phyloP scores from a whole-genome alignment of 495 filamentous ascomycete genomes.

The Delitschia confertaspora region DNA sequence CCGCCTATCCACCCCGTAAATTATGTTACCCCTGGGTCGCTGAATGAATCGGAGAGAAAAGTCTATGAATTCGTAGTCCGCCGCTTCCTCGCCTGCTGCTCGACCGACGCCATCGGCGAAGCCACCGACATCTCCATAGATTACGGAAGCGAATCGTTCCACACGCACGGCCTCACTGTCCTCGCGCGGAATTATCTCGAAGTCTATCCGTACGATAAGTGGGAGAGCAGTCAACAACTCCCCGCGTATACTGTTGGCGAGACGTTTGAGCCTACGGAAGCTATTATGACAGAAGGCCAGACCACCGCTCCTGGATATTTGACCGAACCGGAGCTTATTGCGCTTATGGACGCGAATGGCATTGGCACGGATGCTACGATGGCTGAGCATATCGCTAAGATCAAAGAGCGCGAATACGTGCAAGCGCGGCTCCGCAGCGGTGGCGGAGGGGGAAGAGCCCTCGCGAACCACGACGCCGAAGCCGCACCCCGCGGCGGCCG shows the following conservation, averaged over 20 bases:
- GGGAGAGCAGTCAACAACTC: constrained; percentile 77
- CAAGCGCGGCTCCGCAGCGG: constrained; percentile 45
- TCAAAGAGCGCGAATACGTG: constrained; percentile 82
- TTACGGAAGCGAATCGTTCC: constrained; percentile 78
- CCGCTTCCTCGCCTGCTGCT: constrained; percentile 92
- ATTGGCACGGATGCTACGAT: constrained; percentile 98
- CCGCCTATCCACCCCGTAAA: constrained; percentile 92
- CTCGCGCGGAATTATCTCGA: constrained; percentile 85
- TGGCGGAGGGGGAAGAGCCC: constrained; percentile 31
- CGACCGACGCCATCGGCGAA: constrained; percentile 81
- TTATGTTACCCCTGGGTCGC: constrained; percentile 54
- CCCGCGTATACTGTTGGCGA: constrained; percentile 72
- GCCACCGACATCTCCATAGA: constrained; percentile 73
- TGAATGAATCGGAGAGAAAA: constrained; percentile 56
- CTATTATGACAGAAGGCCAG: constrained; percentile 77
- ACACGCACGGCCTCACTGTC: constrained; percentile 74
- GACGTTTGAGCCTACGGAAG: constrained; percentile 79
- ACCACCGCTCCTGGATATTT: constrained; percentile 76
- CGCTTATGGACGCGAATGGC: constrained; percentile 95
- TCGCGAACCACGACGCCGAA: constrained; percentile 32
- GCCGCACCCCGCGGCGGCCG: constrained; percentile 22
- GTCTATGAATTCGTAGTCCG: constrained; percentile 94
- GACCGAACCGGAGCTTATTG: constrained; percentile 95
- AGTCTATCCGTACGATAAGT: constrained; percentile 92
- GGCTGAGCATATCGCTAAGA: constrained; percentile 95